These are phyloP conservation scores for Claviceps maximensis DNA, from an alignment of 2,329 filamentous ascomycete genomes.

Conservation along the genomic window DNA sequence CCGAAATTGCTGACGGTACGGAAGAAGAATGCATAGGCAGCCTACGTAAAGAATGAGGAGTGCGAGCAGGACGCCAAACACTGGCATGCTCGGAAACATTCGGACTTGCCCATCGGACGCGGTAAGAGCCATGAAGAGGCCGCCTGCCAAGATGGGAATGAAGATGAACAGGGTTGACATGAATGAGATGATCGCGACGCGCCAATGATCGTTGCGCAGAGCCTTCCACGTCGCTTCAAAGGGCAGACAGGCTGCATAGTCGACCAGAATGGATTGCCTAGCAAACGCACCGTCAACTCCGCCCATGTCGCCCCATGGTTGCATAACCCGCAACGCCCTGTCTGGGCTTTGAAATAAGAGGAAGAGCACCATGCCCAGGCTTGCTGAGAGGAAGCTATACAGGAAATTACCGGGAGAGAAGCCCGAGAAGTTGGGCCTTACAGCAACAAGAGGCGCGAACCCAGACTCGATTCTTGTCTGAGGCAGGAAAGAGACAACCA, in stretches of 20 bases:
- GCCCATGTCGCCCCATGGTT: slow-evolving; percentile 54
- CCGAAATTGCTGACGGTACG: slow-evolving; percentile 44
- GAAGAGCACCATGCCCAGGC: slow-evolving; percentile 54
- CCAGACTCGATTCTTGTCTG: slow-evolving; percentile 51
- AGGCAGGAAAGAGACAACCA: slow-evolving; percentile 68
- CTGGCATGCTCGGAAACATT: slow-evolving; percentile 61
- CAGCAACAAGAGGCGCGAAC: slow-evolving; percentile 56
- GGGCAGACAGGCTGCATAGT: slow-evolving; percentile 56
- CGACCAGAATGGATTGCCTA: slow-evolving; percentile 50
- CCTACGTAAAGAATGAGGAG: slow-evolving; percentile 58
- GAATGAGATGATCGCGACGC: slow-evolving; percentile 48
- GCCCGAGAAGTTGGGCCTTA: slow-evolving; percentile 44
- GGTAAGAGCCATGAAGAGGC: slow-evolving; percentile 62
- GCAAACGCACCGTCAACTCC: slow-evolving; percentile 46
- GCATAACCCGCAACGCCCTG: slow-evolving; percentile 48
- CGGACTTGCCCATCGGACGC: slow-evolving; percentile 35
- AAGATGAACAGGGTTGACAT: slow-evolving; percentile 45
- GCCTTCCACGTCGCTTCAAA: slow-evolving; percentile 46
- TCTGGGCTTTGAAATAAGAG: slow-evolving; percentile 56
- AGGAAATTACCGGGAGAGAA: slow-evolving; percentile 84
- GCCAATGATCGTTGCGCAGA: slow-evolving; percentile 47
- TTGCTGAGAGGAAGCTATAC: slow-evolving; percentile 61
- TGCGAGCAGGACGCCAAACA: slow-evolving; percentile 59
- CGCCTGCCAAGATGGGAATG: slow-evolving; percentile 55
- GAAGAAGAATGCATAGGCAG: slow-evolving; percentile 49